Base-by-base conservation (phyloP, 257 asterid species). In the Euphrasia confusa region DNA sequence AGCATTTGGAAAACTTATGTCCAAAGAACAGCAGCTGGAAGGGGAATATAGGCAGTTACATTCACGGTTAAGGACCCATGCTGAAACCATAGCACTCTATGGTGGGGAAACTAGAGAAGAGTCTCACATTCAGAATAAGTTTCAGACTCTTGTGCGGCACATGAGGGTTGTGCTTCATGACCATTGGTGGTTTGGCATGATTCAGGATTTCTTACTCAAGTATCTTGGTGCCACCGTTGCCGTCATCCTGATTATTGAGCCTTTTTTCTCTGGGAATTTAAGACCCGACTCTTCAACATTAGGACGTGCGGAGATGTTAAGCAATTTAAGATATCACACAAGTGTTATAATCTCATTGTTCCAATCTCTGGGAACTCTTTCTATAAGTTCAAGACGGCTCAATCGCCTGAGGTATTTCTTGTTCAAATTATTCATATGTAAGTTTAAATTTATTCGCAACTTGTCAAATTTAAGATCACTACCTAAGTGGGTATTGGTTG, bases 131-230 rank as follows among this genome's bases (percentile, higher is more conserved):
- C 95, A 85, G 75, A 81, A 82, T 71, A 93, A 89, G 80, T 89
- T 93, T 74, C 72, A 70, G 74, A 73, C 68, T 73, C 97, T 93
- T 60, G 85, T 89, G 74, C 75, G 61, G 74, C 99, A 93, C 55
- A 85, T 87, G 95, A 82, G 84, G 78, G 83, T 70, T 56, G 99
- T 93, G 73, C 88, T 87, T 81, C 97, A 89, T 75, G 95, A 93
- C 28, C 95, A 87, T 73, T 93, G 99, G 99, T 93, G 99, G 99
- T 93, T 93, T 82, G 99, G 99, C 84, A 93, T 93, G 99, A 93
- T 93, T 78, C 99, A 93, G 65, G 99, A 93, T 75, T 93, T 93
- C 74, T 74, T 93, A 66, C 77, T 87, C 65, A 93, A 93, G 86
- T 93, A 93, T 81, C 95, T 93, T 73, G 99, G 99, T 69, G 99